Base-by-base conservation (phyloP, 78 protist species). In the Emiliania huxleyi region DNA sequence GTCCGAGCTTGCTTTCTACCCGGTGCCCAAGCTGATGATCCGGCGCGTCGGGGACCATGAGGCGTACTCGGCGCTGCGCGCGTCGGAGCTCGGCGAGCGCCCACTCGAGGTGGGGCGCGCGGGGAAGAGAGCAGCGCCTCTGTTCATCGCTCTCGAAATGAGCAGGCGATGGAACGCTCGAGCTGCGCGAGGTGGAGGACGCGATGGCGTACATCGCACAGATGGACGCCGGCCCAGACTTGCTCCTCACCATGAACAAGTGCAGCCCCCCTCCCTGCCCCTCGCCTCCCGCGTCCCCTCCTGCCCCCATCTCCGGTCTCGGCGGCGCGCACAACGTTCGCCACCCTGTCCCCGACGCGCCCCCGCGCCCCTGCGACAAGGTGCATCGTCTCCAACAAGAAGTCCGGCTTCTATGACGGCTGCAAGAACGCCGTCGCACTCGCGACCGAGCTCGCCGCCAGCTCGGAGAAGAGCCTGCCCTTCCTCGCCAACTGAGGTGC, bases 11-110 rank as follows among this genome's bases (percentile, higher is more conserved):
- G 92, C 92, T 38, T 90, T 90, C 92, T 90, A 90, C 62, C 92
- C 92, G 42, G 29, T 90, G 56, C 92, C 92, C 25, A 90, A 90
- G 56, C 92, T 90, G 69, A 90, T 43, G 69, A 90, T 90, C 62
- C 92, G 92, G 42, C 92, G 92, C 69, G 92, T 90, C 44, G 92
- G 92, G 38, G 92, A 90, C 84, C 92, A 90, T 62, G 92, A 90
- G 69, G 92, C 92, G 35, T 90, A 69, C 81, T 88, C 91, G n/a
- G 92, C 92, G 23, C 92, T 90, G 33, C 92, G 92, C 52, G 81
- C 92, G n/a, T 90, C 92, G n/a, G 92, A 90, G 92, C 85, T 90
- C 40, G 92, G 92, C 37, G 92, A 90, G 62, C 79, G 91, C 18
- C 37, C 91, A 29, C 91, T 88, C 21, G 91, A n/a, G n/a, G n/a